Percentiles rank a stretch among this genome's conserved stretches.
Conservation (phyloP, 2,329 filamentous ascomycete species). For the Colletotrichum incanum region DNA sequence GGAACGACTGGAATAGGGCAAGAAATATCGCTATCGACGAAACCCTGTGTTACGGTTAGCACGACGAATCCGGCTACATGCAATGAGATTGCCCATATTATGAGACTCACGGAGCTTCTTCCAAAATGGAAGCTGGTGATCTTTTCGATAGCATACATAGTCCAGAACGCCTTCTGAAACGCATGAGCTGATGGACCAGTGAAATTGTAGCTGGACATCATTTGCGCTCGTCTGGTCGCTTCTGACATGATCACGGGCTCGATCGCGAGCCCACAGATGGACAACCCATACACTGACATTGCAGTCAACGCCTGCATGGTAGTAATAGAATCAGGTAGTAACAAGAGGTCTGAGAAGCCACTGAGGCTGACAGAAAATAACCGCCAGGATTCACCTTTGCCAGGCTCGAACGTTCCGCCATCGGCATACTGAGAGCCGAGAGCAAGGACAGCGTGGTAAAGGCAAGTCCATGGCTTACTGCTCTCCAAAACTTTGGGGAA, state of each 20-base stretch:
- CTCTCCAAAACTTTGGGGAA: slow-evolving; percentile 47
- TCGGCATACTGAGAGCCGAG: slow-evolving; percentile 55
- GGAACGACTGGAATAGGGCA: slow-evolving; percentile 49
- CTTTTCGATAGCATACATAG: slow-evolving; percentile 49
- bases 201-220: slow-evolving; percentile 46
- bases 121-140: slow-evolving; percentile 50
- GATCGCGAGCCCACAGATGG: slow-evolving; percentile 50
- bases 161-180: slow-evolving; percentile 52
- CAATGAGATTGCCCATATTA: background rate
- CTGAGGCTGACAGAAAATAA: slow-evolving; percentile 56
- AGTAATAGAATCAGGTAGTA: slow-evolving; percentile 50
- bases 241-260: slow-evolving; percentile 52
- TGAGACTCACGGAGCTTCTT: slow-evolving; percentile 48
- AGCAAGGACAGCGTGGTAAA: slow-evolving; percentile 58
- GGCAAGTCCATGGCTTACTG: slow-evolving; percentile 53
- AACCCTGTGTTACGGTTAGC: slow-evolving; percentile 42
- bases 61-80: background rate
- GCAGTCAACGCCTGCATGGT: slow-evolving; percentile 52
- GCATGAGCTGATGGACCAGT: slow-evolving; percentile 33
- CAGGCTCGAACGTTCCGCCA: slow-evolving; percentile 56
- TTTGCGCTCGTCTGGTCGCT: slow-evolving; percentile 51
- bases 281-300: slow-evolving; percentile 50
- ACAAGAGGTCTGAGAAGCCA: slow-evolving; percentile 53
- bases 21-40: slow-evolving; percentile 52
- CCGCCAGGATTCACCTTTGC: slow-evolving; percentile 57